Evolutionary conservation across 768 basidiomycete species (phyloP).

Genomic region (Amanita subjunquillea): DNA sequence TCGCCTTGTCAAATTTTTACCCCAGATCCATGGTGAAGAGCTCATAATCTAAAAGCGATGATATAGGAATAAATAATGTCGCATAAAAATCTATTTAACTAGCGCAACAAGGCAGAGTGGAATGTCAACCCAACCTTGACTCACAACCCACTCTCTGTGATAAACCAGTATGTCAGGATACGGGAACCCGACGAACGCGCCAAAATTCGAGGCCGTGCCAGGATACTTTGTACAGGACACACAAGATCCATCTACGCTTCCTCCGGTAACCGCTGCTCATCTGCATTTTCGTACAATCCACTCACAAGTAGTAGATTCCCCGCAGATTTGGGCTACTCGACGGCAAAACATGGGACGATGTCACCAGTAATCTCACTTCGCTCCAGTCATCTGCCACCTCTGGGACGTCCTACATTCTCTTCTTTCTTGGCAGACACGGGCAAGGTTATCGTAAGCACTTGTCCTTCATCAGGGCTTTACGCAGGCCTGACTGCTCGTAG

Average conservation of each 20-base stretch:
- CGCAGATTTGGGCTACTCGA: conserved; percentile 52
- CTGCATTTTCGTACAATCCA: not conserved
- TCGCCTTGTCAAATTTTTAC: too few relatives aligned
- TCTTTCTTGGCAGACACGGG: conserved; percentile 63
- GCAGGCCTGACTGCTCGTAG: conserved; percentile 19
- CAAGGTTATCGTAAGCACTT: conserved; percentile 55
- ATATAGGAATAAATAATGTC: too few relatives aligned
- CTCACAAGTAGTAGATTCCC: conserved; percentile 31
- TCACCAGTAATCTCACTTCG: conserved; percentile 27
- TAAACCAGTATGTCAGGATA: too few relatives aligned
- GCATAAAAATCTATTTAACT: too few relatives aligned
- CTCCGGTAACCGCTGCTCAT: not conserved
- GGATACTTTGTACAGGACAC: not conserved
- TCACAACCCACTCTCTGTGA: too few relatives aligned
- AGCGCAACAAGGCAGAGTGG: too few relatives aligned
- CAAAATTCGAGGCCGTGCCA: not conserved
- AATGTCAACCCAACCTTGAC: too few relatives aligned
- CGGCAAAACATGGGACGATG: conserved; percentile 36
- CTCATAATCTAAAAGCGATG: too few relatives aligned
- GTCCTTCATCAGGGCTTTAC: not conserved
- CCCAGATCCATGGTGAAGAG: too few relatives aligned
- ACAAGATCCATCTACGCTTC: not conserved
- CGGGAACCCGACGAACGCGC: too few relatives aligned
- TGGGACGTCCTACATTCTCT: conserved; percentile 44
- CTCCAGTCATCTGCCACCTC: conserved; percentile 32